Evolutionary conservation across 2,329 filamentous ascomycete genomes (phyloP), one percentile per base, ranked within the genome.

Genomic region (Hirsutella minnesotensis): DNA sequence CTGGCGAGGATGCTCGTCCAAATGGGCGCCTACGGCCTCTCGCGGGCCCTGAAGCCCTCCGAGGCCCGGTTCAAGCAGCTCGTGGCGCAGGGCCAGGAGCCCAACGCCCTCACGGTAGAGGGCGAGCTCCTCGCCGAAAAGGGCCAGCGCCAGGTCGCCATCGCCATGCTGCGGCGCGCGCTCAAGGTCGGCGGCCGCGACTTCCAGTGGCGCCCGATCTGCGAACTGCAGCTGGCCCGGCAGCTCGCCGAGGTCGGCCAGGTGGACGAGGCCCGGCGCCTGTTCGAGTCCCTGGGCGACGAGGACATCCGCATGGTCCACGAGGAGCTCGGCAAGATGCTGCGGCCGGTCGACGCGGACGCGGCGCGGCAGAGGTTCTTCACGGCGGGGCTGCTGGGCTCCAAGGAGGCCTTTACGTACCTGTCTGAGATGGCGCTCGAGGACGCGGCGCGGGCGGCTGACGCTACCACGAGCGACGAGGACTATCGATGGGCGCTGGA

Each of bases 71-170:
- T 63, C 49, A 52, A 48, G 46, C 40, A 53, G 21, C 47, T 67
- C 9, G 51, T 63, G 22, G 36, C 49, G 12, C 43, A 47, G 24
- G 56, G 52, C 21, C 53, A 49, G n/a, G 53, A 66, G 31, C 51
- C 60, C 3, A 52, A 66, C 37, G 64, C 61, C 27, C 50, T 66
- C 19, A 55, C 58, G 4, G 49, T 56, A 9, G 55, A 64, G 35
- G 64, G 58, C 15, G 53, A 58, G 41, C 21, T 50, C 21, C 53
- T 60, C 12, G 53, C 51, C 39, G 38, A 40, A 21, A 46, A 51
- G 33, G 53, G 51, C 5, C 53, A 49, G 29, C 54, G 53, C 41
- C 43, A 45, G 1, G 51, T 48, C 9, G 55, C 58, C 4, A 46
- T 45, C 20, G 41, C 40, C 15, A 37, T 47, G 4, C 43, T 60